Percentiles rank a stretch among this genome's conserved stretches.
Conservation (phyloP, 208 protist genomes). For the Strigomonas oncopelti region DNA sequence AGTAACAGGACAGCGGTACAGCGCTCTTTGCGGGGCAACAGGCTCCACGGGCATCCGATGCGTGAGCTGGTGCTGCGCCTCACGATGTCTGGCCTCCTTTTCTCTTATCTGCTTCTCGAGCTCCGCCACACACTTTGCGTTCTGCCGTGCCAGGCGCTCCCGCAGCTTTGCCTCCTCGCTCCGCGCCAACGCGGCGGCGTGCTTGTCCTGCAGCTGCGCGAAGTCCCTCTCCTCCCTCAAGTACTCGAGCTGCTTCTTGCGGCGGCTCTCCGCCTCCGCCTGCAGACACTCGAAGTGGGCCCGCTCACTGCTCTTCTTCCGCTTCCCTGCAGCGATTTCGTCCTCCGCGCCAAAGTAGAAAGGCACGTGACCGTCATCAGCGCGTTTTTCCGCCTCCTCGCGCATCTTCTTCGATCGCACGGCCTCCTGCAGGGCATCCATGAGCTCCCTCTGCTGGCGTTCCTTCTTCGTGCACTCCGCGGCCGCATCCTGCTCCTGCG, state of each 20-base stretch:
- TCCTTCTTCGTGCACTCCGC: slow-evolving; percentile 9
- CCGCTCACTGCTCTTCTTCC: not conserved
- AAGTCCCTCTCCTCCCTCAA: not conserved
- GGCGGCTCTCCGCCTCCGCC: slow-evolving; percentile 10
- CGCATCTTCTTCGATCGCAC: not conserved
- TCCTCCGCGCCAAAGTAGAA: not conserved
- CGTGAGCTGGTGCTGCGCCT: not conserved
- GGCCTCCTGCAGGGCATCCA: not conserved
- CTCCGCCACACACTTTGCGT: slow-evolving; percentile 8
- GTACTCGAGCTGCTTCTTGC: not conserved
- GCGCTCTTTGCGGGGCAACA: slow-evolving; percentile 14
- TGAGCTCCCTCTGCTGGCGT: not conserved
- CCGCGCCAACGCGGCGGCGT: not conserved
- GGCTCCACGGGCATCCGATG: not conserved
- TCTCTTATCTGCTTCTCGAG: slow-evolving; percentile 18
- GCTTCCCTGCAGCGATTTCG: not conserved
- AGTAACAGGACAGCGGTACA: slow-evolving; percentile 71
- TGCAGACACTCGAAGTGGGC: not conserved
- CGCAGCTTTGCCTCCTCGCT: not conserved
- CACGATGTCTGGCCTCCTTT: not conserved
- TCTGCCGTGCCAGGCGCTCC: not conserved
- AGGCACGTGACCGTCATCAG: not conserved
- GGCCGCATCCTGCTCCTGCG: slow-evolving; percentile 17
- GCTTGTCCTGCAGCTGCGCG: slow-evolving; percentile 1
- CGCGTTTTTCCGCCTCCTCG: not conserved